These are phyloP conservation scores for Fusarium sp. DNA, from an alignment of 2,329 filamentous ascomycete genomes.

Conservation along the genomic window DNA sequence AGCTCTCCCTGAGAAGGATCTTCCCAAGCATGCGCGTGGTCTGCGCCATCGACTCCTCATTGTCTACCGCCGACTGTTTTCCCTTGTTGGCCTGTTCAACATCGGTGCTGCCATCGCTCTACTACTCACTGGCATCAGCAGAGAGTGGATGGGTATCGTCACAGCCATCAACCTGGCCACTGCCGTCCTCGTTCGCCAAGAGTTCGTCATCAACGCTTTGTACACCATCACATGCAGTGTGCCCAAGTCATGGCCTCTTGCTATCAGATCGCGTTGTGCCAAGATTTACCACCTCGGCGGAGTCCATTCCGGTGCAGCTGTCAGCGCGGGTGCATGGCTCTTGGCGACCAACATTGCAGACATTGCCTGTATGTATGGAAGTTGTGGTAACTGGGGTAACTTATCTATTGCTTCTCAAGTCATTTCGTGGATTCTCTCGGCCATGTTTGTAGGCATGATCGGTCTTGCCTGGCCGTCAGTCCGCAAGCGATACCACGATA, in stretches of 20 bases:
- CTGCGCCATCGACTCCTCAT: slow-evolving; percentile 61
- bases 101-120: slow-evolving; percentile 60
- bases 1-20: slow-evolving; percentile 58
- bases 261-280: slow-evolving; percentile 60
- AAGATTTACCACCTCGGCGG: slow-evolving; percentile 66
- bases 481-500: slow-evolving; percentile 72
- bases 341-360: slow-evolving; percentile 55
- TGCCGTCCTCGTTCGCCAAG: slow-evolving; percentile 65
- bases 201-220: slow-evolving; percentile 64
- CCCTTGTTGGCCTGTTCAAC: slow-evolving; percentile 65
- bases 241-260: slow-evolving; percentile 60
- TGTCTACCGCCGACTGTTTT: slow-evolving; percentile 68
- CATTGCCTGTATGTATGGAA: slow-evolving; percentile 36
- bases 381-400: slow-evolving; percentile 37
- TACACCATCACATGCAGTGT: slow-evolving; percentile 62
- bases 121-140: slow-evolving; percentile 51
- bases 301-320: slow-evolving; percentile 62
- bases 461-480: slow-evolving; percentile 73
- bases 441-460: slow-evolving; percentile 70
- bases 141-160: slow-evolving; percentile 56
- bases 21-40: slow-evolving; percentile 54
- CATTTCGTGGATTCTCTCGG: slow-evolving; percentile 70
- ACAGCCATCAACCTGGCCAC: slow-evolving; percentile 63
- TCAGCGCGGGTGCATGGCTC: slow-evolving; percentile 63
- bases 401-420: slow-evolving; percentile 57